phyloP scores from a whole-genome alignment of 495 filamentous ascomycete genomes.

The Podospora didyma region DNA sequence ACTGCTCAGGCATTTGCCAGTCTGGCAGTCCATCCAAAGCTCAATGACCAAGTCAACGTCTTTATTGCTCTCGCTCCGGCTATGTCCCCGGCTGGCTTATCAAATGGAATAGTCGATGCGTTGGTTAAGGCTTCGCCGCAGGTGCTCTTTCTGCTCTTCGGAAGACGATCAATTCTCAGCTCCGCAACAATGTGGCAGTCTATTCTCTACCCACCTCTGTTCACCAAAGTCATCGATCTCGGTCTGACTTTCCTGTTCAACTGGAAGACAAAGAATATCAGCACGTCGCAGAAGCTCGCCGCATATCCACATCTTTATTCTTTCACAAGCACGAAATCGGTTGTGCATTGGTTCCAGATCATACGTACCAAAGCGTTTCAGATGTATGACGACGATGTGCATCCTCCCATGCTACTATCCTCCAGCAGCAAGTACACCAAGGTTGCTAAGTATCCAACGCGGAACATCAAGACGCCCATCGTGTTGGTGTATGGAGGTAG shows the following conservation, averaged over 20 bases:
- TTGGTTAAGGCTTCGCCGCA: constrained; percentile 92
- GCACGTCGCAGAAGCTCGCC: constrained; percentile 82
- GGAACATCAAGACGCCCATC: constrained; percentile 94
- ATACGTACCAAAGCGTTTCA: constrained; percentile 93
- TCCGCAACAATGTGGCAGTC: constrained; percentile 97
- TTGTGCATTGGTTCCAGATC: constrained; percentile 99
- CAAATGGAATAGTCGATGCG: constrained; percentile 83
- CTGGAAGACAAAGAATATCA: constrained; percentile 86
- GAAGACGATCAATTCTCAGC: constrained; percentile 86
- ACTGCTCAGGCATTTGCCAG: constrained; percentile 96
- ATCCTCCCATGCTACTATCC: constrained; percentile 42
- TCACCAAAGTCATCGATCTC: constrained; percentile 82
- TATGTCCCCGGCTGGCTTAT: constrained; percentile 90
- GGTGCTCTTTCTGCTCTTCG: constrained; percentile 89
- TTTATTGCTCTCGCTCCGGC: constrained; percentile 97
- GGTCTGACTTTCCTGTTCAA: constrained; percentile 79
- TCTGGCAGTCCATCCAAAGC: constrained; percentile 84
- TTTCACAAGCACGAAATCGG: constrained; percentile 90
- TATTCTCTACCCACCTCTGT: constrained; percentile 91
- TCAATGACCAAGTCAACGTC: constrained; percentile 92
- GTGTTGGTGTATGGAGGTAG: constrained; percentile 89
- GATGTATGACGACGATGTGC: constrained; percentile 95
- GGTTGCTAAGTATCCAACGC: constrained; percentile 91
- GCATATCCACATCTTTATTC: constrained; percentile 97
- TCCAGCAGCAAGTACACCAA: constrained; percentile 59